Conservation (phyloP, 176 grass and related monocot genomes). For the Zea mays region Zm-B73-REFERENCE-NAM-5.0 NC_050103.1:155681001-155681500, state of each 20-base stretch:
- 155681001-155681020: too few relatives aligned
- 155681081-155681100: too few relatives aligned
- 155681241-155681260: too few relatives aligned
- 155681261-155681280: background rate
- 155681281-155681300: background rate
- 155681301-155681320: background rate
- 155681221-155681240: background rate
- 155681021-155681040: too few relatives aligned
- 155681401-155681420: conserved; percentile 27
- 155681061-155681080: too few relatives aligned
- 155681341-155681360: conserved; percentile 18
- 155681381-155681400: background rate
- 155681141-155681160: background rate
- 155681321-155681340: background rate
- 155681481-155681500: background rate
- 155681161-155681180: background rate
- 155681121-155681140: too few relatives aligned
- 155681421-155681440: conserved; percentile 10
- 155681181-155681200: background rate
- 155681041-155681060: too few relatives aligned
- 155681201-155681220: background rate
- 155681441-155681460: conserved; percentile 17
- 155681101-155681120: too few relatives aligned
- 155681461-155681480: conserved; percentile 4
- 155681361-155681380: conserved; percentile 19